These are phyloP conservation scores for Solanum lignicaule DNA, from an alignment of 257 asterid species.

Conservation along the genomic window DNA sequence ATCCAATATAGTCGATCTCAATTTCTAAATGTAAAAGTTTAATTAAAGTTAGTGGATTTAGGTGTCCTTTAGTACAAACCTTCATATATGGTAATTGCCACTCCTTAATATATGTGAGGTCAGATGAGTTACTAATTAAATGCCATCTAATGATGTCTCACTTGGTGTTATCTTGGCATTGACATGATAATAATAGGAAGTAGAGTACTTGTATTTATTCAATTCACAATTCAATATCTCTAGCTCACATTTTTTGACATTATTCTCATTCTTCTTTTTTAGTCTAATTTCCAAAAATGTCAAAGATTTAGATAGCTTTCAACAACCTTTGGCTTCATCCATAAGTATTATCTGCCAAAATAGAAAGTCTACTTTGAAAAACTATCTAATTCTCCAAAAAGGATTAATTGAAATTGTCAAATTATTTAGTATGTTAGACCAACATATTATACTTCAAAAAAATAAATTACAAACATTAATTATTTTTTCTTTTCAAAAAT, in stretches of 20 bases:
- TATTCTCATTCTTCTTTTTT: background rate
- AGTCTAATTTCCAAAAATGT: background rate
- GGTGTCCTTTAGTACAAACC: background rate
- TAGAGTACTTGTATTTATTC: background rate
- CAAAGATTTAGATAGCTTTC: background rate
- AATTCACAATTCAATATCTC: background rate
- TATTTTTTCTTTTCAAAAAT: background rate
- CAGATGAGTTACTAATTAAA: background rate
- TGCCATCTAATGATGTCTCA: background rate
- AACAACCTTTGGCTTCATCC: background rate
- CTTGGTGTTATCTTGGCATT: background rate
- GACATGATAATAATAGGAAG: background rate
- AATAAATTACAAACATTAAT: too few species aligned
- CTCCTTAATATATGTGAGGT: background rate
- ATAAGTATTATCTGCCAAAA: background rate
- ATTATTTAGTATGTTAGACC: background rate
- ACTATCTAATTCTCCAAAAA: background rate
- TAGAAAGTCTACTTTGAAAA: background rate
- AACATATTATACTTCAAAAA: background rate
- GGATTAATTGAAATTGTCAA: background rate
- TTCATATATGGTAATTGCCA: background rate
- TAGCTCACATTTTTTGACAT: background rate
- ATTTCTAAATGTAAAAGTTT: too few species aligned
- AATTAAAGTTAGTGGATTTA: background rate
- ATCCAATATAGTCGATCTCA: too few species aligned